phyloP scores from a whole-genome alignment of 2,329 filamentous ascomycete species.

The Ascochyta koolunga region DNA sequence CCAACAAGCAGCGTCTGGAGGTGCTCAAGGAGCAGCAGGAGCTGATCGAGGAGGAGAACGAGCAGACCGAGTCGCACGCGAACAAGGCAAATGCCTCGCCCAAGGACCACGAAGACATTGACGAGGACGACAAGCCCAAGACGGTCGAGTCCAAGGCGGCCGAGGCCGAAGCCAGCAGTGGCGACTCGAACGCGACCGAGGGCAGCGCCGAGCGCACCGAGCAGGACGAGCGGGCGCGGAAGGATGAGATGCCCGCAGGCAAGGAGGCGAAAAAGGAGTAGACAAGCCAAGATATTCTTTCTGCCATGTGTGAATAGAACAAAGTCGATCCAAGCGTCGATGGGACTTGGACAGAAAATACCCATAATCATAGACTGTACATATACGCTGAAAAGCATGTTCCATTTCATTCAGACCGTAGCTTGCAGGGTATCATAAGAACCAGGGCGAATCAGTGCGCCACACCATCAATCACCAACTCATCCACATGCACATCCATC shows the following conservation, averaged over 20 bases:
- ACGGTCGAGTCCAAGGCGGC: constrained; percentile 28
- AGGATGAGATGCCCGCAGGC: constrained; percentile 26
- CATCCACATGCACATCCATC: constrained; percentile 8
- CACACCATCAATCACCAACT: constrained; percentile 14
- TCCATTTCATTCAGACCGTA: not conserved
- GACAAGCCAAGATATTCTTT: not conserved
- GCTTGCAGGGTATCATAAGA: constrained; percentile 6
- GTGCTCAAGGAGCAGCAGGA: constrained; percentile 98
- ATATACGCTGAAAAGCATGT: not conserved
- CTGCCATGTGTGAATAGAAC: constrained; percentile 12
- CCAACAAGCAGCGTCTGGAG: constrained; percentile 98
- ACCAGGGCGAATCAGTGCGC: not conserved
- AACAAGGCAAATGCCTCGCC: constrained; percentile 76
- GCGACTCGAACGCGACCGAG: constrained; percentile 24
- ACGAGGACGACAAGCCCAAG: constrained; percentile 82
- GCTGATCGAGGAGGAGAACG: constrained; percentile 94
- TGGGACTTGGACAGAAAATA: constrained; percentile 13
- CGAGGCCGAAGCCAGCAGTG: constrained; percentile 43
- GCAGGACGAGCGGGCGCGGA: constrained; percentile 39
- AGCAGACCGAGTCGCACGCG: constrained; percentile 79
- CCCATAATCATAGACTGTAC: constrained; percentile 16
- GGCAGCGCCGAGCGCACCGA: constrained; percentile 43
- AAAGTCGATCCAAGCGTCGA: not conserved
- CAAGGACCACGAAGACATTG: constrained; percentile 89
- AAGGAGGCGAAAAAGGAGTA: constrained; percentile 26